phyloP scores from a whole-genome alignment of 2,329 filamentous ascomycete genomes.

The Fusarium sp. region DNA sequence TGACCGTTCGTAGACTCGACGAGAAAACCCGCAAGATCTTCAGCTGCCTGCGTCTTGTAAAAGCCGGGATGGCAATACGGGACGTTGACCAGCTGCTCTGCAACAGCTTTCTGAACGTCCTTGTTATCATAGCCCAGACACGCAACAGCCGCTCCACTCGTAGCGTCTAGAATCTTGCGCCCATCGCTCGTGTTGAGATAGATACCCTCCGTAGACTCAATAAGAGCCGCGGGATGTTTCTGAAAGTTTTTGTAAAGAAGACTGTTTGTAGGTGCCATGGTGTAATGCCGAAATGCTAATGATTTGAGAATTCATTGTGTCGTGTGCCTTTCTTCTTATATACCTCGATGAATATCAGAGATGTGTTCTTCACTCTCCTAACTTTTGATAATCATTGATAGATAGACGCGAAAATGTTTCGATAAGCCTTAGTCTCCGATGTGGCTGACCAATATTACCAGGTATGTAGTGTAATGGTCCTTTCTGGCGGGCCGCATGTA shows the following conservation, averaged over 20 bases:
- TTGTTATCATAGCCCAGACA: conserved; percentile 38
- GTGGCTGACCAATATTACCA: neutral
- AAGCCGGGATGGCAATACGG: conserved; percentile 36
- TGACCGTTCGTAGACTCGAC: conserved; percentile 29
- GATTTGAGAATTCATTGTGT: neutral
- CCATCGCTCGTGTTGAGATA: conserved; percentile 36
- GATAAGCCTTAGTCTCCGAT: neutral
- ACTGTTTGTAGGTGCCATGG: conserved; percentile 33
- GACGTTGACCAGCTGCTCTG: conserved; percentile 28
- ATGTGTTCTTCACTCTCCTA: neutral
- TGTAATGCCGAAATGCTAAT: neutral
- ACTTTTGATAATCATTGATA: neutral
- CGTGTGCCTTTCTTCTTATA: neutral
- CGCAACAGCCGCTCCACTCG: conserved; percentile 37
- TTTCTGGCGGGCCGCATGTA: neutral
- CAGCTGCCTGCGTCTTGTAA: conserved; percentile 32
- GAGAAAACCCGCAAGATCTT: conserved; percentile 33
- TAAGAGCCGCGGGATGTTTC: conserved; percentile 33
- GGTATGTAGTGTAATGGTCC: neutral
- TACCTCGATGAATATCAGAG: neutral
- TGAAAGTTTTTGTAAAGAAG: conserved; percentile 40
- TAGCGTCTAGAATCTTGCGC: conserved; percentile 36
- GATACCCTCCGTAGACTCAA: conserved; percentile 30
- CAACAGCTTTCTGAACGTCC: conserved; percentile 35
- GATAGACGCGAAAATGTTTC: neutral